Conservation (phyloP, 306 rosid genomes). For the Vigna mungo region DNA sequence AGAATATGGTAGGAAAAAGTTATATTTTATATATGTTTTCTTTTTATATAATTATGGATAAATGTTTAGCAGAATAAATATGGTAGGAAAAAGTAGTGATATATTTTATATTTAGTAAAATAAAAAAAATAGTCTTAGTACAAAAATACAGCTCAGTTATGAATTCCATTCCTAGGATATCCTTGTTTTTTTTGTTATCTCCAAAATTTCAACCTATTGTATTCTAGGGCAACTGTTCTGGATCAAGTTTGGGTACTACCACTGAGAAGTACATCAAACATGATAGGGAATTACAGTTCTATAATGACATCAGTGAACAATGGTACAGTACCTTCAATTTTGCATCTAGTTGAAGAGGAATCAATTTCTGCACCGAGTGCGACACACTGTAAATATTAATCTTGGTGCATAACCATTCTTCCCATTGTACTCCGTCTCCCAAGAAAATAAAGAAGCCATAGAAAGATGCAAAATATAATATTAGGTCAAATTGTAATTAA, state of each 20-base stretch:
- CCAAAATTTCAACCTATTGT: not conserved
- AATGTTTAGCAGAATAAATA: no score
- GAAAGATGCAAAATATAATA: conserved; percentile 38
- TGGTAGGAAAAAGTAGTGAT: no score
- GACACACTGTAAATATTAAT: not conserved
- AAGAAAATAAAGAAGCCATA: conserved; percentile 35
- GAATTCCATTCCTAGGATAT: not conserved
- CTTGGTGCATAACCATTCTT: conserved; percentile 1
- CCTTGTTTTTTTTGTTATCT: not conserved
- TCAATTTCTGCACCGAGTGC: conserved; percentile 10
- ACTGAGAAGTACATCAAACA: conserved; percentile 1
- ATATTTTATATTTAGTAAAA: no score
- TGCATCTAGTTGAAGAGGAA: conserved; percentile 14
- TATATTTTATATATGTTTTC: not conserved
- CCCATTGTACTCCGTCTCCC: conserved; percentile 29
- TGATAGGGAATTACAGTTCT: not conserved
- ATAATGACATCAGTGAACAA: conserved; percentile 1
- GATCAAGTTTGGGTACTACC: conserved; percentile 16
- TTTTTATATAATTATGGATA: not conserved
- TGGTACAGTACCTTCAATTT: conserved; percentile 25
- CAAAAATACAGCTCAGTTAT: not conserved
- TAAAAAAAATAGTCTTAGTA: no score
- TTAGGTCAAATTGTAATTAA: conserved; percentile 36
- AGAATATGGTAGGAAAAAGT: not conserved
- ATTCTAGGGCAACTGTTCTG: not conserved